Base-by-base conservation (phyloP, 805 yeast genomes). In the Barnettozyma botsteinii region DNA sequence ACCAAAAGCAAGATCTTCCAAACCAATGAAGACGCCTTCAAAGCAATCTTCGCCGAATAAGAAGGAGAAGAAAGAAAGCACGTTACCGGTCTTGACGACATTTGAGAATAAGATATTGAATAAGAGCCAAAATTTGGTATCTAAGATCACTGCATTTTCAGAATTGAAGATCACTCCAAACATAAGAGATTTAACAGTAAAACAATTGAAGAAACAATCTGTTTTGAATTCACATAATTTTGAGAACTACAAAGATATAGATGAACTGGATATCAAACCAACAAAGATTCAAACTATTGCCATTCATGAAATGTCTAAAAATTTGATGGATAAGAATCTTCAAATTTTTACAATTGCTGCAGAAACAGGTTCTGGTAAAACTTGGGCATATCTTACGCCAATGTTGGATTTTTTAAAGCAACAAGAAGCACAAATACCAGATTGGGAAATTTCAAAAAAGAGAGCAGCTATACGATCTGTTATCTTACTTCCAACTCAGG, bases 341-440 rank as follows among this genome's bases (percentile, higher is more conserved):
- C 77, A 79, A 48, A 72, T 81, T 1, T 86, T 77, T 66, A 77
- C 93, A 3, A 61, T 91, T 40, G 97, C 98, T 1, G 96, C 97
- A 3, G 98, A 93, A 58, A 91, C 98, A 0, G 98, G 98, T 0
- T 83, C 95, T 0, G 98, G 98, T 8, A 91, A 91, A 57, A 91
- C 98, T 0, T 79, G 95, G 79, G 88, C 97, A 0, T 91, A 89
- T 55, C 56, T 93, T 45, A 77, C 84, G 0, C 89, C 96, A 0
- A 47, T 91, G 26, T 47, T 89, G 28, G 82, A 86, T 35, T 77
- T 75, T 47, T 60, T 89, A 47, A 74, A 77, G 44, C 77, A 73
- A 37, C 79, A 81, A 41, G 67, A 59, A 37, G 38, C 38, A 11
- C 15, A 23, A 4, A 55, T 60, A 0, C 68, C 65, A 5, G 54